Conservation (phyloP, 1,139 yeast species). For the Tardiomyces digboiensis region DNA sequence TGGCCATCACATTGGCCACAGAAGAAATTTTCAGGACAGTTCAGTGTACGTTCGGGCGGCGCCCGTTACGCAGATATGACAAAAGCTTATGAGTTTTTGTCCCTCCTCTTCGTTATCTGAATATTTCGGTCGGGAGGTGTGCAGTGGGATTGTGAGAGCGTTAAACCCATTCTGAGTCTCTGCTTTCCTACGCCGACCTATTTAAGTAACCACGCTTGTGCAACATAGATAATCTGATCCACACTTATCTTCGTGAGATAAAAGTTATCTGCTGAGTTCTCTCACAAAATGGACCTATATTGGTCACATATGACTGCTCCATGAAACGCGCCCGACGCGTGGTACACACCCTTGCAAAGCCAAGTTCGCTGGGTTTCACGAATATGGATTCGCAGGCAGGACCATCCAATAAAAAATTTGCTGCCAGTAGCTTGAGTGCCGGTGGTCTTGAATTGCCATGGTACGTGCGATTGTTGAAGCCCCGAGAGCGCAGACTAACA, state of each 20-base stretch:
- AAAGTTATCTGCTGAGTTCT: too few species aligned
- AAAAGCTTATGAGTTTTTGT: background rate
- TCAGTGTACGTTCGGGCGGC: background rate
- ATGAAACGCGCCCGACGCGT: background rate
- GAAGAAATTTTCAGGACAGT: background rate
- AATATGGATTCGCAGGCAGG: constrained; percentile 5
- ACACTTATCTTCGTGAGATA: too few species aligned
- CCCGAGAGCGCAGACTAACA: background rate
- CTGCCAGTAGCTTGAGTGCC: constrained; percentile 1
- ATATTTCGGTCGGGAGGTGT: too few species aligned
- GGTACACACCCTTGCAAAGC: background rate
- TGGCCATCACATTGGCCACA: background rate
- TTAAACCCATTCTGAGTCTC: too few species aligned
- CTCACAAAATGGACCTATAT: background rate
- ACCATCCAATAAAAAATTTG: constrained; percentile 2
- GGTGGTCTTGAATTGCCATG: constrained; percentile 5
- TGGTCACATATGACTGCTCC: background rate
- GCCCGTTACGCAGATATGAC: background rate
- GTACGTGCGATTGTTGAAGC: constrained; percentile 1
- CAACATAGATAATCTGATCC: too few species aligned
- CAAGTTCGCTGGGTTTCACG: background rate
- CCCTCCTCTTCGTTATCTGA: background rate
- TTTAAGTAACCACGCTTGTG: too few species aligned
- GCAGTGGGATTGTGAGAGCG: too few species aligned
- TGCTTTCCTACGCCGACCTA: too few species aligned